A percentile compares a stretch with the other conserved stretches of the same genome.
Evolutionary conservation across 208 protist species (phyloP).

Genomic region (Wallacemonas sp.): DNA sequence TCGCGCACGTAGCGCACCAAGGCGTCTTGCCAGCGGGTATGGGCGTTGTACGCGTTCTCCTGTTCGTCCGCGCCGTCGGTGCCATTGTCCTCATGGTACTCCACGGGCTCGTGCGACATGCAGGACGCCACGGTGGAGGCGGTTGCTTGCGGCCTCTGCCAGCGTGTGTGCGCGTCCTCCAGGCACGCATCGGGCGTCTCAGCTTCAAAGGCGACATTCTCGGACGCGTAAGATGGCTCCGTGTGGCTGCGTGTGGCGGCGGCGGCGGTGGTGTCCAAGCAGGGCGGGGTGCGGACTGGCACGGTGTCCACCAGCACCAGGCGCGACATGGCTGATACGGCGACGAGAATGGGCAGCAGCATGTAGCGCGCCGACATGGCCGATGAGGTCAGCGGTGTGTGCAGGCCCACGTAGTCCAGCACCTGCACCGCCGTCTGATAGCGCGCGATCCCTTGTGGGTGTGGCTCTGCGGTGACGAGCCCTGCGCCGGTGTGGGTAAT

Average conservation of each 20-base stretch:
- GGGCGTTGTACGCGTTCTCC: not conserved
- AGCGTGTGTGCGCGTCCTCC: no score
- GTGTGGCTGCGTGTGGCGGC: no score
- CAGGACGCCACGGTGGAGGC: no score
- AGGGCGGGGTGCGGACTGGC: no score
- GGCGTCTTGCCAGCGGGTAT: not conserved
- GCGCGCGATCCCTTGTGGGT: not conserved
- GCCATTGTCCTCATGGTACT: not conserved
- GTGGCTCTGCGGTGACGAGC: not conserved
- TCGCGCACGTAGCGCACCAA: not conserved
- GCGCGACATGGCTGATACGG: not conserved
- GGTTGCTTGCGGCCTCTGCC: no score
- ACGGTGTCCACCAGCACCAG: slow-evolving; percentile 2
- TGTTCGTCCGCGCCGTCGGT: not conserved
- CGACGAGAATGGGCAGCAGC: slow-evolving; percentile 5
- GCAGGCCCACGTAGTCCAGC: slow-evolving; percentile 10
- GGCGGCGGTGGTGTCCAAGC: no score
- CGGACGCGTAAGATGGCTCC: no score
- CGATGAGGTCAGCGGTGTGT: not conserved
- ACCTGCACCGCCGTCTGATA: not conserved
- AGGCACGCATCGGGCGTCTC: no score
- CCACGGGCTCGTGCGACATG: slow-evolving; percentile 13
- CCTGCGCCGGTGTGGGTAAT: not conserved
- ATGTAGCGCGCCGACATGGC: slow-evolving; percentile 2
- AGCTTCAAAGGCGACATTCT: no score